phyloP scores from a whole-genome alignment of 1,139 yeast species.

The Yamadazyma sp. region DNA sequence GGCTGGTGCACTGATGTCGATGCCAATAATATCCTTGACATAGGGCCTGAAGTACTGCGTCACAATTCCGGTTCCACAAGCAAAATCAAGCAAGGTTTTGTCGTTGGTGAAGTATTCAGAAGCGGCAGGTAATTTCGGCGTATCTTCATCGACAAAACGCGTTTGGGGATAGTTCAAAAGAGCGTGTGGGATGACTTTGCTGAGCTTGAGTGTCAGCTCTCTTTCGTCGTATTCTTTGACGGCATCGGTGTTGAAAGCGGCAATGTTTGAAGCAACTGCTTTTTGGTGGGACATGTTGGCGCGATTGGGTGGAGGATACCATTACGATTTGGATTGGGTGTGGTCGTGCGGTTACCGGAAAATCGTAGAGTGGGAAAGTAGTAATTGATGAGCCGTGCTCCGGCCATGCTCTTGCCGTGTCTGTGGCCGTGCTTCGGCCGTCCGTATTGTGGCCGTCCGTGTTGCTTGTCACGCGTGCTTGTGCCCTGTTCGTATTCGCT shows the following conservation, averaged over 20 bases:
- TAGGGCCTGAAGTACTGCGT: conserved; percentile 31
- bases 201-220: conserved; percentile 3
- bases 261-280: conserved; percentile 26
- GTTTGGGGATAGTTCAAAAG: conserved; percentile 7
- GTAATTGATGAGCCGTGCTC: no score
- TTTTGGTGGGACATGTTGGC: conserved; percentile 15
- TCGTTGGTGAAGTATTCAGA: conserved; percentile 27
- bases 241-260: conserved; percentile 14
- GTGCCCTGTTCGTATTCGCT: no score
- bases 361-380: no score
- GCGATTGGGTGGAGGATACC: no score
- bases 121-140: conserved; percentile 13
- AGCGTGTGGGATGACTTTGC: conserved; percentile 4
- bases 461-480: no score
- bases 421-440: no score
- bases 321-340: no score
- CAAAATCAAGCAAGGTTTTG: conserved; percentile 37
- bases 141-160: not conserved
- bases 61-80: conserved; percentile 46
- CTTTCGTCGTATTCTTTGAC: conserved; percentile 4
- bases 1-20: conserved; percentile 36
- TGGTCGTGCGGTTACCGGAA: no score
- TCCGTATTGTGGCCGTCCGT: no score
- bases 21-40: conserved; percentile 28
- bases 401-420: no score